Base-by-base conservation (phyloP, 2,329 filamentous ascomycete genomes). In the Rhinocladiella similis region DNA sequence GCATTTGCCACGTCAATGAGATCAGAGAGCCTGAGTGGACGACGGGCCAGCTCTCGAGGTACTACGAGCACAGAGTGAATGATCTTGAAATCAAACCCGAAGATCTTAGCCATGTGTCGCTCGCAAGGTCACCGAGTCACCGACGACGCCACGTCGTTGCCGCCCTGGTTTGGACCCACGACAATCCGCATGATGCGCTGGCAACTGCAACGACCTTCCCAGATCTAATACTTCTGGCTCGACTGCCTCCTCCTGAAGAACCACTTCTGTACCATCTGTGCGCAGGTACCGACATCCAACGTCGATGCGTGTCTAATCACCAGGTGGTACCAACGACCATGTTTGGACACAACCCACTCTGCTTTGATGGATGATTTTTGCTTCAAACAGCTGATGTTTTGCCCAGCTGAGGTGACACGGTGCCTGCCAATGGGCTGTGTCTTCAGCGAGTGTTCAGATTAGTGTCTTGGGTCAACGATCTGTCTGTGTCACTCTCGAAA, bases 151-250 rank as follows among this genome's bases (percentile, higher is more conserved):
- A 56, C 54, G 43, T 54, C 38, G 12, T 53, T 51, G 53, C 38
- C 58, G 47, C 54, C 46, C 47, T 56, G 48, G 33, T 19, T 39
- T 46, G 27, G 59, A 51, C 53, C 59, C 59, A 59, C 56, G 51
- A 47, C n/a, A 33, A n/a, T 53, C 45, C 56, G 56, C 50, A 50
- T 57, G 59, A 62, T 62, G 59, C 59, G 59, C 39, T 62, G 59
- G 59, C 59, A 59, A 47, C 14, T 57, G 59, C 59, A 56, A 47
- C 47, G 48, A 27, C 54, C 14, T 54, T 52, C 50, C 29, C 18
- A 51, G 54, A 43, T 42, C 20, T 35, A 25, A 35, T 25, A 41
- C 35, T 35, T 46, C 29, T 48, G 48, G 42, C 22, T 46, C 48
- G 41, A 61, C 51, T 46, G 43, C 18, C 20, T 43, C 48, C 36